Conservation (phyloP, 352 stramenopile genomes). For the Globisporangium camurandrum region DNA sequence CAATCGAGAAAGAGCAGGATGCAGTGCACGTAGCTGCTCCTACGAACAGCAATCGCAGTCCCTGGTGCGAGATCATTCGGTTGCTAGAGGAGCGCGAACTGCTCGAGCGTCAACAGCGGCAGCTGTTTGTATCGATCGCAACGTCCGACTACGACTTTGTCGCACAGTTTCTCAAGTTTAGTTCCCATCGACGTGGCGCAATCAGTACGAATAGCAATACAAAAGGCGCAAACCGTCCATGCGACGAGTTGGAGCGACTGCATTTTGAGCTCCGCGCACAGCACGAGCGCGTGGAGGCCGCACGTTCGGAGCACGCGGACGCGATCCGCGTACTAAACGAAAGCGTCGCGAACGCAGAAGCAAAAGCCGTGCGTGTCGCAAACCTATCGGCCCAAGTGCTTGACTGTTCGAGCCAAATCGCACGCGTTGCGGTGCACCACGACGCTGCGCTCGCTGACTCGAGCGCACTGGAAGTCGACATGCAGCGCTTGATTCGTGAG, state of each 20-base stretch:
- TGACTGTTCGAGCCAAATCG: conserved; percentile 44
- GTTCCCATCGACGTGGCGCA: neutral
- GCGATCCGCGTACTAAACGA: conserved; percentile 49
- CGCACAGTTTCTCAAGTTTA: conserved; percentile 32
- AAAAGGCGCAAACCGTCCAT: neutral
- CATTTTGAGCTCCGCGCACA: conserved; percentile 16
- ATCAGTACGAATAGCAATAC: too few relatives aligned
- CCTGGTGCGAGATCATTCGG: conserved; percentile 25
- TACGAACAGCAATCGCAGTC: neutral
- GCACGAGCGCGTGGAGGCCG: conserved; percentile 10
- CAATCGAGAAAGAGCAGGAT: neutral
- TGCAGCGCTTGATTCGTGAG: conserved; percentile 49
- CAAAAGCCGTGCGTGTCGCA: conserved; percentile 35
- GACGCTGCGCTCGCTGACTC: conserved; percentile 46
- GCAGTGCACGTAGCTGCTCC: neutral
- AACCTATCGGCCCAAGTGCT: conserved; percentile 47
- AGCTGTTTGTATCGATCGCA: conserved; percentile 62
- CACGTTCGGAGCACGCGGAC: conserved; percentile 26
- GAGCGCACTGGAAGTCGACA: conserved; percentile 44
- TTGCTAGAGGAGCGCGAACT: conserved; percentile 33
- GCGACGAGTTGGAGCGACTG: conserved; percentile 14
- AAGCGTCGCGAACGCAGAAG: conserved; percentile 65
- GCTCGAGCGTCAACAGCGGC: conserved; percentile 42
- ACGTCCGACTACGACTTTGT: conserved; percentile 63
- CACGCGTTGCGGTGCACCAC: conserved; percentile 33